Evolutionary conservation across 2,329 filamentous ascomycete genomes (phyloP).

Genomic region (Colletotrichum cereale): DNA sequence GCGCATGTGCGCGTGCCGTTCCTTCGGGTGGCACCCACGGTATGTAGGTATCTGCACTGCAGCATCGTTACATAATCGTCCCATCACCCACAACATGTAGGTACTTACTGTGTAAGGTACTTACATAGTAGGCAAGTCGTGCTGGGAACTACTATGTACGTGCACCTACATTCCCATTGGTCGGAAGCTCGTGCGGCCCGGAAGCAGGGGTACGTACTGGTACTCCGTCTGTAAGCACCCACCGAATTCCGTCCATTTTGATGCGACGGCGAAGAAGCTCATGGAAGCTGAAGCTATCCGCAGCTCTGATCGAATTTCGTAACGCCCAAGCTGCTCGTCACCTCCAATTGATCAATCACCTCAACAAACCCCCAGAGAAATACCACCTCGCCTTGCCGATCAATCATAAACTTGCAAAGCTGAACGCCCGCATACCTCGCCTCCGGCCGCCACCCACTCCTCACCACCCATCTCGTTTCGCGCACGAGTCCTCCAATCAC

Average conservation of each 20-base stretch:
- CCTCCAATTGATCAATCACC: not conserved
- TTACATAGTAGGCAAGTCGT: too few species aligned
- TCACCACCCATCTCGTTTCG: not conserved
- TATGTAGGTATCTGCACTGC: not conserved
- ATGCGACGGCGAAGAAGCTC: not conserved
- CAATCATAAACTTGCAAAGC: not conserved
- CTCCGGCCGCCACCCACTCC: not conserved
- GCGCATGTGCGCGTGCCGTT: slow-evolving; percentile 7
- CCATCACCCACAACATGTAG: not conserved
- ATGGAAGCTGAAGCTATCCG: slow-evolving; percentile 27
- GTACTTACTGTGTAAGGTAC: too few species aligned
- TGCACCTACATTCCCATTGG: not conserved
- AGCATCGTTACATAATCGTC: slow-evolving; percentile 27
- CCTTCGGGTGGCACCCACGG: not conserved
- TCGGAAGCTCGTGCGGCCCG: slow-evolving; percentile 31
- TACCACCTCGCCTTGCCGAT: not conserved
- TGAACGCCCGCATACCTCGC: slow-evolving; percentile 4
- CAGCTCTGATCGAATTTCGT: not conserved
- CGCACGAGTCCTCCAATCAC: slow-evolving; percentile 29
- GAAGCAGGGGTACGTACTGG: not conserved
- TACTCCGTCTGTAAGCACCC: not conserved
- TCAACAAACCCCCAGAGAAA: too few species aligned
- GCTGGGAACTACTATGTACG: too few species aligned
- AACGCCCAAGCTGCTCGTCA: not conserved
- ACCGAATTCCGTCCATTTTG: not conserved